Base-by-base conservation (phyloP, 192 early-diverging fungal genomes). In the Coemansia sp. region DNA sequence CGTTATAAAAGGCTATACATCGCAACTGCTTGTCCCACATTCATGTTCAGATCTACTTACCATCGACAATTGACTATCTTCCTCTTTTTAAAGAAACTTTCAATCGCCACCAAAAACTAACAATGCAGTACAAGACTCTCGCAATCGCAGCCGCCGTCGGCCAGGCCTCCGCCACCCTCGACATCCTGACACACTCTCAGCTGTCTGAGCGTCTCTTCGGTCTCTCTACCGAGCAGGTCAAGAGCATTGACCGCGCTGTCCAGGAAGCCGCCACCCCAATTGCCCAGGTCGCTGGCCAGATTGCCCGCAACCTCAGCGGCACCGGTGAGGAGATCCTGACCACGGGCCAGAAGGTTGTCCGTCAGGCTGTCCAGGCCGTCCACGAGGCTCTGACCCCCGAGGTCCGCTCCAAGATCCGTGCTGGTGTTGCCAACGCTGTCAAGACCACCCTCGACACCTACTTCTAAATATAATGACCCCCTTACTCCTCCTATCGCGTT, bases 381-480 rank as follows among this genome's bases (percentile, higher is more conserved):
- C 71, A 79, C 71, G 77, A 79, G 71, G 77, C 77, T 16, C 67
- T 79, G 77, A 79, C 77, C 64, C 77, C 77, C 25, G 77, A 79
- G 59, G 77, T 79, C 52, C 77, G 77, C 61, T 61, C 77, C 77
- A 79, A 79, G 77, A 79, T 79, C 68, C 77, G 77, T 61, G 69
- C 71, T 49, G 77, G 77, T 60, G 77, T 79, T 34, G 68, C 77
- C 67, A 79, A 74, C 77, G 77, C 77, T 53, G 71, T 79, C 77
- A 79, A 79, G 77, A 79, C 77, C 71, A 79, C 77, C 71, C 77
- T 79, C 66, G 77, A 79, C 71, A 79, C 77, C 71, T 79, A 79
- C 68, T 66, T 79, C 71, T 79, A 79, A 79, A 49, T 37, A 48
- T 7, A 31, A 48, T 25, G 23, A 34, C 20, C n/a, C n/a, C n/a